These are phyloP conservation scores for Claviceps quebecensis DNA, from an alignment of 2,329 filamentous ascomycete species.

Conservation along the genomic window DNA sequence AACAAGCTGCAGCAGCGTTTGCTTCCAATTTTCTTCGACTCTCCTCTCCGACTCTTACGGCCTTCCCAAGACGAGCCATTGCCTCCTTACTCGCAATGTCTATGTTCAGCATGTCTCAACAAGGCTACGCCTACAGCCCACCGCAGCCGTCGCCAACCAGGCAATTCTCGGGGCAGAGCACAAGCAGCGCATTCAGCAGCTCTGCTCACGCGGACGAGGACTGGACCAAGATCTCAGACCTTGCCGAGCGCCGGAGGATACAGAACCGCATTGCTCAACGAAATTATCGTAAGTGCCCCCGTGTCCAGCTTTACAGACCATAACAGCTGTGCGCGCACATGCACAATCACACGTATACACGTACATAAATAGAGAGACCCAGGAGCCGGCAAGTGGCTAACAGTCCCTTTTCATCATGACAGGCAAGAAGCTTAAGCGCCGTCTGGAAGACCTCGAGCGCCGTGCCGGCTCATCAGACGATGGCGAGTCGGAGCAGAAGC, in stretches of 20 bases:
- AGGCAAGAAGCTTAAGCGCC: slow-evolving; percentile 90
- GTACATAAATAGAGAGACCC: not conserved
- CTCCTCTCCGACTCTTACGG: not conserved
- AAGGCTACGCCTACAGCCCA: slow-evolving; percentile 19
- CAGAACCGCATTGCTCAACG: slow-evolving; percentile 96
- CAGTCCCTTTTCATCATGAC: slow-evolving; percentile 1
- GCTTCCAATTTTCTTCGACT: not conserved
- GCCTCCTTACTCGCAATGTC: slow-evolving; percentile 16
- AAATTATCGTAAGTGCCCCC: slow-evolving; percentile 66
- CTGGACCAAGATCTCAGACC: slow-evolving; percentile 97
- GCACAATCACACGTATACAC: not conserved
- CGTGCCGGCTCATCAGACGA: slow-evolving; percentile 46
- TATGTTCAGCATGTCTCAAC: slow-evolving; percentile 23
- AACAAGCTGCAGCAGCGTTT: not conserved
- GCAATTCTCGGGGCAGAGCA: slow-evolving; percentile 59
- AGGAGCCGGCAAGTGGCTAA: not conserved
- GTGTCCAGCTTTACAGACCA: not conserved
- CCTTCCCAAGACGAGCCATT: too few species aligned
- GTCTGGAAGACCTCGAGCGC: slow-evolving; percentile 72
- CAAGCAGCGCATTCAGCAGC: slow-evolving; percentile 87
- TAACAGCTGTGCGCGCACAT: not conserved
- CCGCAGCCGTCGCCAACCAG: slow-evolving; percentile 29
- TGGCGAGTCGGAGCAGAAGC: slow-evolving; percentile 30
- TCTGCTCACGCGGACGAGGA: slow-evolving; percentile 94
- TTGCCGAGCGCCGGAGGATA: slow-evolving; percentile 84